Evolutionary conservation across 2,329 filamentous ascomycete species (phyloP), one percentile per base, ranked within the genome.

Genomic region (Hymenoscyphus repandus): DNA sequence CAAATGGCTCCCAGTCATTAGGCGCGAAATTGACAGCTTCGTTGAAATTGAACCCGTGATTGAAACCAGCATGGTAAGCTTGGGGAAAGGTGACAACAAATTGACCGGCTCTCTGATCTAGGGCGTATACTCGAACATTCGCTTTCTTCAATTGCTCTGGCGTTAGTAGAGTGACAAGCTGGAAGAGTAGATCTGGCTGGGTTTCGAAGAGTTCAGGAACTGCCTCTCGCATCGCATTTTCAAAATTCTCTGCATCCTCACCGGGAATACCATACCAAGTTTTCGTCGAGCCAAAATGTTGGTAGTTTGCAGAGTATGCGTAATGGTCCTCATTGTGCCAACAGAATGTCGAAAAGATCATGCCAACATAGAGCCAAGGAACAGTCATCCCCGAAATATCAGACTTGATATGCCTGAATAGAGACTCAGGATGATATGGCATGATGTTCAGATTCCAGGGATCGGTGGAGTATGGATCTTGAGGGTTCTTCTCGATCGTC

Each of bases 261-360:
- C 88, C 92, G 0, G 93, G 93, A 58, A 99, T 96, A 3, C 93
- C 93, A 63, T 99, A 99, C 93, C 93, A 99, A 0, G 93, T 99
- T 72, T 99, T 99, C 1, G 93, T 99, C 1, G 91, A 90, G 9
- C 93, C 93, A 63, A 99, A 95, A 63, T 99, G 93, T 67, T 99
- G 93, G 63, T 97, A 99, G 60, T 99, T 99, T 47, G 93, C 88
- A 0, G 93, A 99, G 66, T 97, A 99, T 1, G 93, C 86, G 66
- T 96, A 96, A 65, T 99, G 93, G 64, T 99, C 93, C 65, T 99
- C 93, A 57, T 96, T 96, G 68, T 99, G 93, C 93, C 93, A 99
- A 69, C 93, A 99, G 65, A 99, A 99, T 0, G 93, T 97, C 0
- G 93, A 99, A 67, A 99, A 99, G 36, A 95, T 95, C 93, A 99